Percentiles rank a stretch among this genome's conserved stretches.
Evolutionary conservation across 345 rosid genomes (phyloP).

Genomic region (Clausena lansium): DNA sequence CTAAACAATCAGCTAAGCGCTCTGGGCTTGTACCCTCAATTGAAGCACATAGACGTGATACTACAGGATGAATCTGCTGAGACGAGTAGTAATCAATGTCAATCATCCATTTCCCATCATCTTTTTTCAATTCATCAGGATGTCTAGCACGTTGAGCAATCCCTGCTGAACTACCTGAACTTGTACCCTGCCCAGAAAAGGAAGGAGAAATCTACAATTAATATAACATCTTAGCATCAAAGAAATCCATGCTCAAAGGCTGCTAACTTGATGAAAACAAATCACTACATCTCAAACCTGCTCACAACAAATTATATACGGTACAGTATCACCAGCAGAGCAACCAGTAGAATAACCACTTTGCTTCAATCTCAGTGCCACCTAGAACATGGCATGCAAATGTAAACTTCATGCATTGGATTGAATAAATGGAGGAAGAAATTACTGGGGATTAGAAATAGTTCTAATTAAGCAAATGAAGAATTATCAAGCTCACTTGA

Average conservation of each 20-base stretch:
- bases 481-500: slow-evolving; percentile 51
- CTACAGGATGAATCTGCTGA: slow-evolving; percentile 99
- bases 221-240: neutral
- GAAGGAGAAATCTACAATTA: slow-evolving; percentile 8
- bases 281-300: slow-evolving; percentile 53
- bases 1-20: slow-evolving; percentile 92
- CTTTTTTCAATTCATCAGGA: slow-evolving; percentile 86
- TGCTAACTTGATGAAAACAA: slow-evolving; percentile 1
- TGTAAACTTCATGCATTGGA: slow-evolving; percentile 17
- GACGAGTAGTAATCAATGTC: slow-evolving; percentile 95
- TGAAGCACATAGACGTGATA: slow-evolving; percentile 90
- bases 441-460: slow-evolving; percentile 4
- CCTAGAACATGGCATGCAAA: slow-evolving; percentile 49
- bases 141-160: slow-evolving; percentile 94
- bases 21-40: slow-evolving; percentile 96
- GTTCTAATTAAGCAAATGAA: slow-evolving; percentile 5
- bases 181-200: slow-evolving; percentile 50
- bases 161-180: slow-evolving; percentile 62
- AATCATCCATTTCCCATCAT: slow-evolving; percentile 83
- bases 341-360: slow-evolving; percentile 80
- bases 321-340: slow-evolving; percentile 81
- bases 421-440: slow-evolving; percentile 10
- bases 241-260: neutral
- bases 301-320: slow-evolving; percentile 88
- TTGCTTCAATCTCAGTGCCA: slow-evolving; percentile 87